Evolutionary conservation across 1,139 yeast species (phyloP), one percentile per base, ranked within the genome.

Genomic region (Geotrichum bryndzae): DNA sequence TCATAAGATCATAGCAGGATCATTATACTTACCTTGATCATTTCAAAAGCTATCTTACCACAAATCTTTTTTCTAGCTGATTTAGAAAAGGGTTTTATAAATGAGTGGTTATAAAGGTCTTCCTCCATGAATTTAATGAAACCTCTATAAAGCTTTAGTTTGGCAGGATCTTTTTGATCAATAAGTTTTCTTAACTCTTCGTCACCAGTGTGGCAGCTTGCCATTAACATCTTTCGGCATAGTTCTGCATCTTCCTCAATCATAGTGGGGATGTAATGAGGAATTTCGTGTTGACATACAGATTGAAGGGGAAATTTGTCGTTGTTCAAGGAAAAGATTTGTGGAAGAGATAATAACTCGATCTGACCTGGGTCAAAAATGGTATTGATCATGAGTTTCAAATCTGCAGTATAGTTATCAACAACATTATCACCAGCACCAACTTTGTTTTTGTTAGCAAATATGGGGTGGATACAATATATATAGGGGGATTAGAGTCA

Each of bases 1-100:
- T 18, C 8, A 2, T 2, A 29, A 8, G 13, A 18, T n/a, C 15
- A 31, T 2, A 10, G 1, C 29, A n/a, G 2, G 46, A 15, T 23
- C 11, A 46, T 10, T 5, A 31, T 29, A n/a, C 51, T n/a, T 22
- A 56, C 59, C 58, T 62, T 62, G 46, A 62, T 62, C 64, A 62
- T 62, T 38, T 62, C 64, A 50, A 59, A 62, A 10, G 64, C 64
- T 18, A 62, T 60, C 25, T 62, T 62, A 11, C 64, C 60, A 33
- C 62, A 58, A 2, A 59, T 59, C 18, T 54, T 59, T 51, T 58
- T 62, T 41, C 53, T 53, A 5, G 61, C 54, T 27, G 54, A 54
- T 23, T 53, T 51, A 15, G 61, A 55, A 11, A 57, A 25, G 15
- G 27, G 4, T 18, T 46, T 51, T 22, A 60, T 25, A 15, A 51